Percentiles rank a stretch among this genome's conserved stretches.
phyloP scores from a whole-genome alignment of 352 stramenopile genomes.

The Achlya hypogyna region DNA sequence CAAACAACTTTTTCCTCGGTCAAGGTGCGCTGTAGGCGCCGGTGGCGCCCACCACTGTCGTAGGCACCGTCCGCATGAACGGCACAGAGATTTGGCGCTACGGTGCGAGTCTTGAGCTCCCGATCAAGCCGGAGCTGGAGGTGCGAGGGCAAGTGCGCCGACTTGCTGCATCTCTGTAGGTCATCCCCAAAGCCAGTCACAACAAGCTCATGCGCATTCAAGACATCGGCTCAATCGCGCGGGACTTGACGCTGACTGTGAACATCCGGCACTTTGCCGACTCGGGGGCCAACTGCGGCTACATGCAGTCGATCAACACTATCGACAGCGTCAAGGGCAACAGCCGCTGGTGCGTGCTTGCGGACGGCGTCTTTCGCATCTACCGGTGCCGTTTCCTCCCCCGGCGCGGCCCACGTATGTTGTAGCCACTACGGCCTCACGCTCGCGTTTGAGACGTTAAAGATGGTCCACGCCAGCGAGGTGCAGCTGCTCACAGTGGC shows the following conservation, averaged over 20 bases:
- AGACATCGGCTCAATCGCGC: conserved; percentile 20
- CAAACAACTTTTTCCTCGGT: conserved; percentile 66
- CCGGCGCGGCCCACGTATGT: neutral
- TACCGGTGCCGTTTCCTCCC: conserved; percentile 26
- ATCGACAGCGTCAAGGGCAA: conserved; percentile 51
- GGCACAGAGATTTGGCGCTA: conserved; percentile 43
- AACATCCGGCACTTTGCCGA: conserved; percentile 40
- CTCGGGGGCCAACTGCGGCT: conserved; percentile 47
- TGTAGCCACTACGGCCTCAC: conserved; percentile 53
- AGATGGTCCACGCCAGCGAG: conserved; percentile 29
- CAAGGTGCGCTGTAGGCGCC: conserved; percentile 26
- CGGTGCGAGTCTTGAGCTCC: conserved; percentile 32
- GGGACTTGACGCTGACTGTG: conserved; percentile 32
- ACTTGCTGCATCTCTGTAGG: conserved; percentile 6
- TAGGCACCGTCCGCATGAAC: conserved; percentile 28
- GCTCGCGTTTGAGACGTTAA: conserved; percentile 47
- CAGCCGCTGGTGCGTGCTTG: conserved; percentile 61
- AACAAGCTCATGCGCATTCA: conserved; percentile 21
- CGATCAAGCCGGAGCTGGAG: conserved; percentile 36
- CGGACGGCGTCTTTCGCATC: conserved; percentile 46
- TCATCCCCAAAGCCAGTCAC: conserved; percentile 13
- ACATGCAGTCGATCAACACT: conserved; percentile 54
- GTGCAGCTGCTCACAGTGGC: conserved; percentile 11
- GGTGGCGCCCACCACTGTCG: neutral
- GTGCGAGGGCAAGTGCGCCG: conserved; percentile 23